Evolutionary conservation across 1,284 basidiomycete genomes (phyloP), one percentile per base, ranked within the genome.

Genomic region (Cystobasidium slooffiae): DNA sequence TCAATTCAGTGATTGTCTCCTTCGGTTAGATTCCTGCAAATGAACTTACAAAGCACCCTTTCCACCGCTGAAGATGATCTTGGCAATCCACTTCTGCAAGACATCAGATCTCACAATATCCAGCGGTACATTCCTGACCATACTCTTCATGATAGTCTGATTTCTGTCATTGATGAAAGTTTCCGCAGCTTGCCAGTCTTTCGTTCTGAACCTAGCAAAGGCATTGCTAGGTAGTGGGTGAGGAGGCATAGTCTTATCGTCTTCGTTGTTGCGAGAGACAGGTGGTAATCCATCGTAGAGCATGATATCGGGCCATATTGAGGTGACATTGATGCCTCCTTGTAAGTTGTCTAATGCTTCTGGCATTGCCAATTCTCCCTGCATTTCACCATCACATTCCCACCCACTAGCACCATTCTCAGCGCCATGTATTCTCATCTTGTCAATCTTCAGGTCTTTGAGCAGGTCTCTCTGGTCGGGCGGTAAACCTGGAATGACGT

Each of bases 221-320:
- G 79, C 79, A 69, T 68, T 77, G 20, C 68, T 61, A 8, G 78
- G 79, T 43, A 77, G 31, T 7, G 79, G 79, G 0, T 59, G 63
- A 4, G 79, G 79, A 2, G 79, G 79, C 41, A 73, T 46, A 12
- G 8, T 22, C 69, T 79, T 79, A 2, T 67, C 63, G 31, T 68
- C 72, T 14, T 75, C 68, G 7, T 41, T 51, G 31, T 6, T 20
- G 10, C n/a, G 39, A 4, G 56, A 41, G 39, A n/a, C 59, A n/a
- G 52, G 61, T 3, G 67, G 65, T 3, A 75, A 74, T n/a, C 79
- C 79, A 37, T 79, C 79, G 72, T 79, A 79, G 14, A 79, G 77
- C 37, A 77, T 62, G n/a, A 79, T 78, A 55, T 79, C 79, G 0
- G 79, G 79, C 74, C 73, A 76, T 31, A 79, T 79, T 10, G 51